Conservation (phyloP, 805 yeast species). For the Metschnikowia dekortorum region DNA sequence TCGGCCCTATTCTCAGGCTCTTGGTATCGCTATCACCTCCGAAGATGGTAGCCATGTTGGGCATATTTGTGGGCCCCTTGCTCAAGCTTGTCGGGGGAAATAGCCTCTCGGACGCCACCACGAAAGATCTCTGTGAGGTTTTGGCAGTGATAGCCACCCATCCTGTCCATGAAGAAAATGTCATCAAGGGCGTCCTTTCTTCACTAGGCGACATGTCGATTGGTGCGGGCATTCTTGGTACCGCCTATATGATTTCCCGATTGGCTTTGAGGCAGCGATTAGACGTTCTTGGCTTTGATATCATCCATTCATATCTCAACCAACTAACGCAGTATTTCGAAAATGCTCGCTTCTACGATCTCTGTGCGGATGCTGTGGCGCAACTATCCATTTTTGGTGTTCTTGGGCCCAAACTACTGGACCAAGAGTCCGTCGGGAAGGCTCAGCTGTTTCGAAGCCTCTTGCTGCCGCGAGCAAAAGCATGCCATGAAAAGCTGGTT, state of each 20-base stretch:
- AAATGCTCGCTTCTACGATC: conserved; percentile 20
- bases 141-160: conserved; percentile 50
- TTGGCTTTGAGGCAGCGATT: conserved; percentile 27
- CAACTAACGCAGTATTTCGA: conserved; percentile 14
- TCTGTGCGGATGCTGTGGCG: conserved; percentile 36
- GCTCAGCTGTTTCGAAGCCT: conserved; percentile 17
- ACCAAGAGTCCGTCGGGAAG: conserved; percentile 9
- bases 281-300: neutral
- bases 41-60: conserved; percentile 20
- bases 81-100: conserved; percentile 21
- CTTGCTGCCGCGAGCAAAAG: conserved; percentile 43
- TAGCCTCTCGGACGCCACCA: conserved; percentile 19
- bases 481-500: conserved; percentile 56
- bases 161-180: conserved; percentile 17
- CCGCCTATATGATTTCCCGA: conserved; percentile 47
- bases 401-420: conserved; percentile 32
- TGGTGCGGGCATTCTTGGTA: conserved; percentile 21
- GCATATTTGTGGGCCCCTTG: conserved; percentile 18
- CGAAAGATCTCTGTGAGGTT: conserved; percentile 36
- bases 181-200: neutral
- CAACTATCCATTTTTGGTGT: conserved; percentile 46
- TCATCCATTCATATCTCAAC: conserved; percentile 11
- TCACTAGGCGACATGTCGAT: neutral
- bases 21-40: conserved; percentile 31
- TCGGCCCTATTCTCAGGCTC: conserved; percentile 34